Evolutionary conservation across 768 basidiomycete genomes (phyloP), one percentile per base, ranked within the genome.

Genomic region (Boletellus emodensis): DNA sequence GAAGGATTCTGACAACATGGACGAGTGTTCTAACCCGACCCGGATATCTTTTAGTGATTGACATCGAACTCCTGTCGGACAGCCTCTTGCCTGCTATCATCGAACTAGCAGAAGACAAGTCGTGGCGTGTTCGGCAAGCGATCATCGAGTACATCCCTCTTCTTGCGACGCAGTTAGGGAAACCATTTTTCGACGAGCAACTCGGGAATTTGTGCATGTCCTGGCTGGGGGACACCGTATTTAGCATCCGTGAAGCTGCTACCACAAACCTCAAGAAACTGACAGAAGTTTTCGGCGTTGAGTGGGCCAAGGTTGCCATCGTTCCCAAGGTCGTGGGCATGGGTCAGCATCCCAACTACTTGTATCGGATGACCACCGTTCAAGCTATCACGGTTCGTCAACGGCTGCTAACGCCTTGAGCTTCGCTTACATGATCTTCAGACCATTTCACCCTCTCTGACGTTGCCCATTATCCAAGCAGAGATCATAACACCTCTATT

Each of bases 91-190:
- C 96, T 9, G 96, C 96, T 34, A 98, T 99, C 57, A 90, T 98
- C 55, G 91, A 98, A 65, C 78, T 99, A 32, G 96, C 96, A 8
- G 95, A 98, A 70, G 96, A 99, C 76, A 99, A 98, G 68, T 96
- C 96, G 53, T 99, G 96, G 96, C 88, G 96, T 26, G 95, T 99
- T 17, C 87, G 96, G 59, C 96, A 99, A 71, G 96, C 96, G 8
- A 98, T 99, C 74, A 99, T 99, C 71, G 96, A 98, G 71, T 97
- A 99, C 73, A 90, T 99, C 60, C 96, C 96, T n/a, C 82, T 98
- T 18, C 86, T 99, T 40, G 94, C 96, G 38, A 94, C 87, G n/a
- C 96, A 99, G 67, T 81, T 99, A 49, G 96, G 96, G 47, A 91
- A 91, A 61, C 77, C 86, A 24, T 98, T 98, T 74, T 99, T 99